These are phyloP conservation scores for Leishmania arabica DNA, from an alignment of 208 protist genomes.

Conservation along the genomic window DNA sequence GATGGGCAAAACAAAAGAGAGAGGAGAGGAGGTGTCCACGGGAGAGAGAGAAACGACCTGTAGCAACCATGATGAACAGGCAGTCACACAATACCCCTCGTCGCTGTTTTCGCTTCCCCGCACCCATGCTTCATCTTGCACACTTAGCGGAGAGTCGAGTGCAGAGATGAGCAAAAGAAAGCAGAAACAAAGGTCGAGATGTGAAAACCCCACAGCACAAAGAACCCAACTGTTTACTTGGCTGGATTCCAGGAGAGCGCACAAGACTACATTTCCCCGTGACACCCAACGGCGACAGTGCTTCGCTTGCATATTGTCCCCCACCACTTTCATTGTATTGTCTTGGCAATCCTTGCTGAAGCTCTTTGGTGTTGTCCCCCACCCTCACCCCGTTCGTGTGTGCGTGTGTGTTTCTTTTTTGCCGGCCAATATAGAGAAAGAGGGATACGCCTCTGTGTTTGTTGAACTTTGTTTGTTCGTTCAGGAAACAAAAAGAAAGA, in stretches of 20 bases:
- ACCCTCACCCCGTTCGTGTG: neutral
- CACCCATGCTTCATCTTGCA: neutral
- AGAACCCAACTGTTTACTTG: neutral
- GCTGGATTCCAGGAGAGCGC: neutral
- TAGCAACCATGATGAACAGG: neutral
- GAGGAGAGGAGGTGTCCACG: conserved; percentile 11
- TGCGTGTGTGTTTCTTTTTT: neutral
- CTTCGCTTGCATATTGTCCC: neutral
- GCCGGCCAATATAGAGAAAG: neutral
- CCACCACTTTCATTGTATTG: neutral
- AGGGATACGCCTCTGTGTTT: neutral
- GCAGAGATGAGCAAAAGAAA: neutral
- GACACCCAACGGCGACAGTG: neutral
- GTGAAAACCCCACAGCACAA: neutral
- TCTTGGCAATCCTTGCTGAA: neutral
- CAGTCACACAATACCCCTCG: neutral
- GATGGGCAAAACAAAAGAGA: conserved; percentile 12
- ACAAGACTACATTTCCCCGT: neutral
- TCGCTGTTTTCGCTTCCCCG: neutral
- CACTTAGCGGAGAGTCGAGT: neutral
- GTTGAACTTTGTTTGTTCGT: no score
- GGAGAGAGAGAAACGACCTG: neutral
- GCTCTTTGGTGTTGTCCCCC: neutral
- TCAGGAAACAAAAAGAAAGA: neutral
- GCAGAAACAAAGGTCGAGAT: neutral